Evolutionary conservation across 2,329 filamentous ascomycete genomes (phyloP), one percentile per base, ranked within the genome.

Genomic region (Lecanosticta acicola): DNA sequence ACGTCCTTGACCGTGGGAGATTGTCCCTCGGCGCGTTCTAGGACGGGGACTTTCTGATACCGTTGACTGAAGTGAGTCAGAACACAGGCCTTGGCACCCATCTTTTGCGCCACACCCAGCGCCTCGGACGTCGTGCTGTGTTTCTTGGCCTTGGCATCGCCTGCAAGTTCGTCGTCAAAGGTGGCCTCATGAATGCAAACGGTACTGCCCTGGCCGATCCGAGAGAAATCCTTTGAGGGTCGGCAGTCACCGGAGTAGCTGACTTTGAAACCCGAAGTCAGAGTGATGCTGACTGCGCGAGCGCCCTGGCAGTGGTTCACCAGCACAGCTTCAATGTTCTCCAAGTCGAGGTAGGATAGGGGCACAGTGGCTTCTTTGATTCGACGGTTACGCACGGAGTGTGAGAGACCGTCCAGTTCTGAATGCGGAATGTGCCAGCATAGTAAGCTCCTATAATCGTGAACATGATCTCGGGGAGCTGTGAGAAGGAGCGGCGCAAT

Each of bases 51-150:
- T 68, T 91, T 91, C 59, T 87, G 84, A 66, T 98, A 98, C 5
- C 93, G 78, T 71, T 98, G 93, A 45, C 84, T 90, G 68, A 98
- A 98, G 66, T 98, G 93, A 5, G 93, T 98, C 39, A 98, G 75
- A 45, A 98, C 70, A 13, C 93, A 83, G 13, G 86, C 76, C 53
- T 83, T 79, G 0, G 90, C 93, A 20, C 77, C 68, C 93, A 98
- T 98, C 37, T 73, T 69, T 10, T 77, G 75, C 1, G 84, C 91
- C 2, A 97, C 78, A 36, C 73, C 75, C 3, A 98, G 76, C 1
- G 93, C 93, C 70, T 98, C 93, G 11, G 78, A 78, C 51, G 89
- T 87, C 7, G 93, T 98, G 32, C 79, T 87, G 71, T 98, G 93
- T 62, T 85, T 89, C 78, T 98, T 98, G 41, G 84, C 86, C 20